Base-by-base conservation (phyloP, 176 grass and related monocot species). In the Tuctoria greenei region DNA sequence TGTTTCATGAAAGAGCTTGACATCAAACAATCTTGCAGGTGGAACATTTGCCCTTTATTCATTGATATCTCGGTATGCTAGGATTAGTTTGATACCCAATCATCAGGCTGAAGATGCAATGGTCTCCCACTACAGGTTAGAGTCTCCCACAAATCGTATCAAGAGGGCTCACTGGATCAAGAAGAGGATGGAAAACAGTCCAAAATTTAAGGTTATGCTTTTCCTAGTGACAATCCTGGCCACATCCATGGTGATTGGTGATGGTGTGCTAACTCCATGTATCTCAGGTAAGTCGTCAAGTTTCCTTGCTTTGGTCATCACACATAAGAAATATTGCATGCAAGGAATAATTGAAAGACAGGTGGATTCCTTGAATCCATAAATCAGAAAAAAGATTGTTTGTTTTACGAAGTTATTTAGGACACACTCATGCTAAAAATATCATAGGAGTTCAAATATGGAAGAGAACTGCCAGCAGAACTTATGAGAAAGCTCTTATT, bases 161-260 rank as follows among this genome's bases (percentile, higher is more conserved):
- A 82, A 79, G 55, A 47, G 74, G 34, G 91, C 88, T 28, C 81
- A 82, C 0, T 87, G 85, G 91, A 57, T 93, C 10, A 90, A 93
- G 62, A 67, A 83, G 16, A 85, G 69, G 40, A 81, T 93, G 64
- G 91, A 88, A 71, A 93, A 66, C 17, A 88, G 72, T 78, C 67
- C 61, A 39, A 76, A 77, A 13, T 69, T 81, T 66, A 84, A 91
- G 68, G 42, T 83, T 23, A 15, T 73, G 41, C 88, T 93, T 87
- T 88, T 93, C 64, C 56, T 93, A 46, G 79, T 88, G 10, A 90
- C 88, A 58, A 83, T 93, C 46, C 72, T 93, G 20, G 91, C 83
- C 43, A 93, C 91, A 69, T 90, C 88, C n/a, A 93, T 93, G 91
- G 91, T 93, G 55, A 93, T 93, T 70, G 91, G 91, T 47, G 91